These are phyloP conservation scores for Fusarium falciforme DNA, from an alignment of 2,329 filamentous ascomycete genomes.

Conservation along the genomic window DNA sequence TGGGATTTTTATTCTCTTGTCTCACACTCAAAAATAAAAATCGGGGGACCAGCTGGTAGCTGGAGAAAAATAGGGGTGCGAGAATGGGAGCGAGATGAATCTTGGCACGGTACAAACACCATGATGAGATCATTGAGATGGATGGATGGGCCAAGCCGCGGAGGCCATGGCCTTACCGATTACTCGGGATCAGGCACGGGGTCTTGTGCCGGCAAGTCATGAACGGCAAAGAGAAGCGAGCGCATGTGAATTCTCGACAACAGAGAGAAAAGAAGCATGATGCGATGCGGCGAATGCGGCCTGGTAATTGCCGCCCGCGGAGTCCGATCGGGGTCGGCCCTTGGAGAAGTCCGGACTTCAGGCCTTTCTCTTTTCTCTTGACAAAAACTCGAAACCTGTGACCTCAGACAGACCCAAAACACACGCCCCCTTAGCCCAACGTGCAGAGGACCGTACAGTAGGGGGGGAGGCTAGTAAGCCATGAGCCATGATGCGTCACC, in stretches of 20 bases:
- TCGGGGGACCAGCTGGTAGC: neutral
- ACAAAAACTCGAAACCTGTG: neutral
- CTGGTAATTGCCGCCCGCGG: slow-evolving; percentile 29
- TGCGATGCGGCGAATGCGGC: slow-evolving; percentile 5
- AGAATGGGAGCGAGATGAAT: neutral
- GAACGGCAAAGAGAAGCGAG: neutral
- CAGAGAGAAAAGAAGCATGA: neutral
- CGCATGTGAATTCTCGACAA: neutral
- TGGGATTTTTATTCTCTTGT: slow-evolving; percentile 8
- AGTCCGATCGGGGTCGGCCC: slow-evolving; percentile 43
- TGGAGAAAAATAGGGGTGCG: slow-evolving; percentile 4
- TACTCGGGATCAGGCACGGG: slow-evolving; percentile 27
- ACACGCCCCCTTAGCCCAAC: slow-evolving; percentile 4
- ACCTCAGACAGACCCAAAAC: slow-evolving; percentile 11
- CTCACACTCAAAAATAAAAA: neutral
- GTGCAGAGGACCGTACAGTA: neutral
- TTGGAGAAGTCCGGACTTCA: slow-evolving; percentile 39
- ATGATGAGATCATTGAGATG: slow-evolving; percentile 23
- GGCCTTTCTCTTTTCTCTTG: neutral
- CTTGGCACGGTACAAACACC: neutral
- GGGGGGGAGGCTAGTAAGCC: neutral
- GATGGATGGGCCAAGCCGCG: neutral
- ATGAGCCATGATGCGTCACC: slow-evolving; percentile 19
- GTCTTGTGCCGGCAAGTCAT: slow-evolving; percentile 25
- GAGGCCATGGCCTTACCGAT: slow-evolving; percentile 14